These are phyloP conservation scores for Typha latifolia DNA, from an alignment of 176 grass and related monocot species.

Conservation along the genomic window DNA sequence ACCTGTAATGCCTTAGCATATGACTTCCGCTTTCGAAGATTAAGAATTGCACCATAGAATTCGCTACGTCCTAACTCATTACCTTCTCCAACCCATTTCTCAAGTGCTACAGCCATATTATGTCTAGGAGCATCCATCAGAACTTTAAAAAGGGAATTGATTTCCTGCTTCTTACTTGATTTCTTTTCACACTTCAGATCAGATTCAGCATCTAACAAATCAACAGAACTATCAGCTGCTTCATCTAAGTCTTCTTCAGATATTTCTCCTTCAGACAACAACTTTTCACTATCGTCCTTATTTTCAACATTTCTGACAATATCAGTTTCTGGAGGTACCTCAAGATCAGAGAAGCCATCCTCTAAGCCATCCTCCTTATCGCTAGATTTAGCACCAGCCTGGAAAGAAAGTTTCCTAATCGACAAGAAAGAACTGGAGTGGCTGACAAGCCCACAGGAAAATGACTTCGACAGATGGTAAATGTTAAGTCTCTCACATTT, in stretches of 20 bases:
- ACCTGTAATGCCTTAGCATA: conserved; percentile 19
- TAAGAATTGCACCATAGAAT: not conserved
- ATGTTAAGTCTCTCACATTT: not conserved
- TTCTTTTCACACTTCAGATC: not conserved
- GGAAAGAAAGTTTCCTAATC: conserved; percentile 9
- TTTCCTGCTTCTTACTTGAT: not conserved
- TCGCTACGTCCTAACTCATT: conserved; percentile 12
- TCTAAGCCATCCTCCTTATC: conserved; percentile 17
- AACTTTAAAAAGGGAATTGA: conserved; percentile 2
- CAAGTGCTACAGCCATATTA: not conserved
- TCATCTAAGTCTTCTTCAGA: conserved; percentile 8
- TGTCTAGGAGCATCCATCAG: conserved; percentile 10
- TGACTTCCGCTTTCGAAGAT: conserved; percentile 7
- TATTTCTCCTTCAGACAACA: conserved; percentile 9
- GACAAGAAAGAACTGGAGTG: not conserved
- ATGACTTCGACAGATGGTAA: conserved; percentile 2
- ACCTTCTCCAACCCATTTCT: conserved; percentile 19
- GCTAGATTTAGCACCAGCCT: conserved; percentile 7
- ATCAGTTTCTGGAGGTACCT: conserved; percentile 12
- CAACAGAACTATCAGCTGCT: not conserved
- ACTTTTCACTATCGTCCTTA: conserved; percentile 4
- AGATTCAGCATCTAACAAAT: conserved; percentile 5
- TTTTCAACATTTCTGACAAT: not conserved
- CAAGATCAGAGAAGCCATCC: conserved; percentile 27
- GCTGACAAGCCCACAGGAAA: not conserved